phyloP scores from a whole-genome alignment of 2,329 filamentous ascomycete species.

The Fusarium bactridioides region DNA sequence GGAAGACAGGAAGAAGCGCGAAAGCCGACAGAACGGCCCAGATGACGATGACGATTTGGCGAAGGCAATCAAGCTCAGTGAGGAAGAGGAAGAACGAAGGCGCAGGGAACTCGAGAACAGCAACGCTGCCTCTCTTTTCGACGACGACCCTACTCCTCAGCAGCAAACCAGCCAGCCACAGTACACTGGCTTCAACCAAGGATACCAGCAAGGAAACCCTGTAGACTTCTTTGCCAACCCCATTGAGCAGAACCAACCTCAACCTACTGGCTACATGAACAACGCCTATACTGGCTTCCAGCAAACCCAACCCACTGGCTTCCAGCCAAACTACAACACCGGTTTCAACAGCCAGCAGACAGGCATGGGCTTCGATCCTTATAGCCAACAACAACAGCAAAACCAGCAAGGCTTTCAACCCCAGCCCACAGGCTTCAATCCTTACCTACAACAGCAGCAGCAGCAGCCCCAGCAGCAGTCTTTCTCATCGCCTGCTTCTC shows the following conservation, averaged over 20 bases:
- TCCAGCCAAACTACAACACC: conserved; percentile 67
- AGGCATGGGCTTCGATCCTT: conserved; percentile 75
- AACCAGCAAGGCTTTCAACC: conserved; percentile 56
- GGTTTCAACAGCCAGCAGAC: conserved; percentile 70
- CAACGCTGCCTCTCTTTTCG: conserved; percentile 88
- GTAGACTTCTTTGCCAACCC: conserved; percentile 99
- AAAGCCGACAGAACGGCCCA: conserved; percentile 62
- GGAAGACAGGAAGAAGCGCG: conserved; percentile 81
- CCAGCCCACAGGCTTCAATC: conserved; percentile 63
- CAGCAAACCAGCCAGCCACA: conserved; percentile 69
- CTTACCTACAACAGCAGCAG: conserved; percentile 51
- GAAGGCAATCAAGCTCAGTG: conserved; percentile 94
- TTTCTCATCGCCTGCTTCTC: conserved; percentile 52
- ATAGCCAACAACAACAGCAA: conserved; percentile 54
- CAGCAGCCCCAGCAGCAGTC: conserved; percentile 52
- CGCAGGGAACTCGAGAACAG: conserved; percentile 85
- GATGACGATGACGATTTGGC: conserved; percentile 86
- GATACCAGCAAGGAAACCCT: conserved; percentile 94
- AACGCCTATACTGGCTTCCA: conserved; percentile 65
- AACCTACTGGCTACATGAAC: conserved; percentile 77
- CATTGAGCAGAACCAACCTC: conserved; percentile 77
- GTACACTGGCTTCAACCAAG: conserved; percentile 91
- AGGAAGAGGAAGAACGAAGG: conserved; percentile 91
- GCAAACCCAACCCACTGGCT: conserved; percentile 58
- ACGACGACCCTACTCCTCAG: conserved; percentile 71